Conservation (phyloP, 441 rosid genomes). For the Bocquillonia castaneifolia region DNA sequence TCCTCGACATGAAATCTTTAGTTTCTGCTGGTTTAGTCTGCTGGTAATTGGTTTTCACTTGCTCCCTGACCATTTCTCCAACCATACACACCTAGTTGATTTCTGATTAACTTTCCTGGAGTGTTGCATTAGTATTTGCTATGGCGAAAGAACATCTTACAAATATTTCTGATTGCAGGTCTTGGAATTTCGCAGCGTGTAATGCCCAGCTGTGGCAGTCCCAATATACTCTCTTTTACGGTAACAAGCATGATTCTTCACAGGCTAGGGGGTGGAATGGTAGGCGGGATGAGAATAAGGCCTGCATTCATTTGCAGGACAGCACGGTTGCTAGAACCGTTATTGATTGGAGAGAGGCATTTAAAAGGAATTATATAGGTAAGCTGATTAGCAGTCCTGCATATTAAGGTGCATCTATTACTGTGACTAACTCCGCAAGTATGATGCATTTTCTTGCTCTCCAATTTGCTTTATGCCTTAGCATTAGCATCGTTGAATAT, state of each 20-base stretch:
- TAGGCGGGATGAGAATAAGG: constrained; percentile 12
- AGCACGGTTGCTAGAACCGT: constrained; percentile 14
- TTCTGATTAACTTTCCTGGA: not conserved
- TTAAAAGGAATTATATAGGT: constrained; percentile 52
- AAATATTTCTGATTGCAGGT: constrained; percentile 39
- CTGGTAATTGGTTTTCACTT: constrained; percentile 38
- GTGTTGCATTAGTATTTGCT: no score
- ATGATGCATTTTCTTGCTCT: not conserved
- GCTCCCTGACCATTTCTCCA: not conserved
- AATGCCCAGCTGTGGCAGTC: constrained; percentile 56
- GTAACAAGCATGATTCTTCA: constrained; percentile 16
- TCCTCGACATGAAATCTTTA: constrained; percentile 58
- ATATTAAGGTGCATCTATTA: no score
- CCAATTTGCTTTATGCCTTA: not conserved
- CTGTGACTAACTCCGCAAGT: not conserved
- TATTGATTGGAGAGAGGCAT: constrained; percentile 61
- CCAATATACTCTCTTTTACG: constrained; percentile 39
- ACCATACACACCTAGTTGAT: not conserved
- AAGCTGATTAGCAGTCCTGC: constrained; percentile 1
- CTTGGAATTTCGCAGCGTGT: constrained; percentile 67
- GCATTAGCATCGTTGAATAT: no score
- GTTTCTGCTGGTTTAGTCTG: constrained; percentile 52
- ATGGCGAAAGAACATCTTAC: not conserved
- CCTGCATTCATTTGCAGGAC: not conserved
- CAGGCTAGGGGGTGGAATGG: constrained; percentile 13